These are phyloP conservation scores for Macadamia integrifolia DNA, from an alignment of 164 flowering plant genomes.

Conservation along the genomic window DNA sequence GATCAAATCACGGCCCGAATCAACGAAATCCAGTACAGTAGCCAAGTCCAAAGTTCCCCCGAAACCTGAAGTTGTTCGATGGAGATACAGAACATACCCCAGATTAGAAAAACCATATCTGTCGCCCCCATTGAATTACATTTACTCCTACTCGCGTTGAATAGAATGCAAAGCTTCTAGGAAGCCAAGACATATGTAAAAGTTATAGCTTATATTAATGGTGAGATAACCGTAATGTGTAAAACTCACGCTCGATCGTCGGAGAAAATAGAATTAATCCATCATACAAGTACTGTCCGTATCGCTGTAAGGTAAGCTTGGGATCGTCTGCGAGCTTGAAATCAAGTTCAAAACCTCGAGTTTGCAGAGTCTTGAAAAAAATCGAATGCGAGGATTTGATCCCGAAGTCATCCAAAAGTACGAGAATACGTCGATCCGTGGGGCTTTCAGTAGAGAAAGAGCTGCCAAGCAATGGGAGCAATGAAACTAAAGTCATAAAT, in stretches of 20 bases:
- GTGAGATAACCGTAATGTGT: background rate
- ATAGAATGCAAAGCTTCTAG: no score
- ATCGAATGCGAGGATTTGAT: constrained; percentile 81
- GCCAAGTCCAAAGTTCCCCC: constrained; percentile 76
- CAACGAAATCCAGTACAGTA: constrained; percentile 73
- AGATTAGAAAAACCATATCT: no score
- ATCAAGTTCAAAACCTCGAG: constrained; percentile 79
- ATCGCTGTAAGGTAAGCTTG: constrained; percentile 67
- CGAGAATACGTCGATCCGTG: constrained; percentile 55
- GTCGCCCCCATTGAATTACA: no score
- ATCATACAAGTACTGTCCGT: constrained; percentile 82
- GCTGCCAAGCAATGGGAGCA: constrained; percentile 35
- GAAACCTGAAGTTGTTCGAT: constrained; percentile 38
- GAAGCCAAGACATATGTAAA: no score
- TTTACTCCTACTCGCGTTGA: no score
- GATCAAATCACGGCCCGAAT: constrained; percentile 83
- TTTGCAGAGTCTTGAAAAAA: constrained; percentile 68
- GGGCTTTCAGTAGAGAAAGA: constrained; percentile 69
- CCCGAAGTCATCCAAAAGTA: constrained; percentile 71
- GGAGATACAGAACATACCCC: no score
- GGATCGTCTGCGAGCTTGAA: constrained; percentile 89
- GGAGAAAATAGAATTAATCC: constrained; percentile 79
- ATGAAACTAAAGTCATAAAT: constrained; percentile 19
- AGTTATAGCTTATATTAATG: no score
- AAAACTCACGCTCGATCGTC: constrained; percentile 46